A percentile compares a stretch with the other conserved stretches of the same genome.
Conservation (phyloP, 768 basidiomycete species). For the Lyophyllum atratum region DNA sequence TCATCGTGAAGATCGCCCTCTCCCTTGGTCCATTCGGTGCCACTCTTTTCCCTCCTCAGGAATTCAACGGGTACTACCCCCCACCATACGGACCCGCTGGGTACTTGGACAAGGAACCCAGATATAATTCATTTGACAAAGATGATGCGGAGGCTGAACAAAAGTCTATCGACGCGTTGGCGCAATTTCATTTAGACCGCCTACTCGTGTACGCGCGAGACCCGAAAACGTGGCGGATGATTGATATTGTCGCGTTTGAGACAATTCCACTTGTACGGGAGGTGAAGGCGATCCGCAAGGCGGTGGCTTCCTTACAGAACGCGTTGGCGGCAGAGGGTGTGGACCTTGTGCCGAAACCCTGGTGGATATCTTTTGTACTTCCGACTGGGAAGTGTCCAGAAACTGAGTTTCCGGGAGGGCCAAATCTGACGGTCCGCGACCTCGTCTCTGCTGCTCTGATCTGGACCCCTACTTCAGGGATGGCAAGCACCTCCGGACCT, state of each 20-base stretch:
- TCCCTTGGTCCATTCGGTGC: constrained; percentile 80
- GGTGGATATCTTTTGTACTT: constrained; percentile 76
- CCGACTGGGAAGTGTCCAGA: constrained; percentile 53
- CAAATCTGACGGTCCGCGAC: constrained; percentile 33
- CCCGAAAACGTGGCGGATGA: constrained; percentile 47
- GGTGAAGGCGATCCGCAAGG: constrained; percentile 61
- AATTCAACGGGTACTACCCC: constrained; percentile 76
- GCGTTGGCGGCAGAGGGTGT: constrained; percentile 11
- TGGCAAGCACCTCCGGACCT: neutral
- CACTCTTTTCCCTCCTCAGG: constrained; percentile 62
- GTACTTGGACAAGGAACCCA: constrained; percentile 32
- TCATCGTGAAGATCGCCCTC: constrained; percentile 56
- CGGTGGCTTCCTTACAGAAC: constrained; percentile 45
- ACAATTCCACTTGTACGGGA: constrained; percentile 73
- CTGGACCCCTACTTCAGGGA: constrained; percentile 1
- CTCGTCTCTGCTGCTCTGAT: constrained; percentile 45
- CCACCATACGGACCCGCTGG: constrained; percentile 69
- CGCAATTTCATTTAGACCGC: constrained; percentile 64
- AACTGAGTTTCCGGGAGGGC: constrained; percentile 20
- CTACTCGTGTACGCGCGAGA: constrained; percentile 55
- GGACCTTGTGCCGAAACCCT: constrained; percentile 46
- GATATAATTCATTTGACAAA: constrained; percentile 44
- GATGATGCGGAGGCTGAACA: constrained; percentile 29
- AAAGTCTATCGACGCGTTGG: constrained; percentile 51
- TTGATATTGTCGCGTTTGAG: constrained; percentile 77